Evolutionary conservation across 2,329 filamentous ascomycete species (phyloP).

Genomic region (Thelonectria discophora): DNA sequence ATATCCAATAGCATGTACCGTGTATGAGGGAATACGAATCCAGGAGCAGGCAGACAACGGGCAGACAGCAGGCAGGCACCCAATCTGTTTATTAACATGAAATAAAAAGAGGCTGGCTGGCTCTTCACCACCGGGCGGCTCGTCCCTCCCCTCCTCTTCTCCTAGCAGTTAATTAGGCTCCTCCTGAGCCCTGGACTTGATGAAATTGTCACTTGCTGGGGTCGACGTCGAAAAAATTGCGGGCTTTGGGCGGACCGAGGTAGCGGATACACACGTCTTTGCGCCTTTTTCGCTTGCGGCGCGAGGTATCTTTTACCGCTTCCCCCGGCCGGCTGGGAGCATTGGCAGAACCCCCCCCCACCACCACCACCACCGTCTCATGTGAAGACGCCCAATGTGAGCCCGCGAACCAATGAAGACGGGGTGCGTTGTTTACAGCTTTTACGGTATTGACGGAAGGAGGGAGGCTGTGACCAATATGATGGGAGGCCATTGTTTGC

Average conservation of each 20-base stretch:
- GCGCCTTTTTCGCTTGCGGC: slow-evolving; percentile 6
- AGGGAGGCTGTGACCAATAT: slow-evolving; percentile 9
- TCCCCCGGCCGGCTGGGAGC: slow-evolving; percentile 15
- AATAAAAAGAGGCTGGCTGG: slow-evolving; percentile 13
- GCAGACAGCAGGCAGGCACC: slow-evolving; percentile 10
- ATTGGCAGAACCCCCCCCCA: slow-evolving; percentile 23
- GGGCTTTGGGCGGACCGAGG: slow-evolving; percentile 9
- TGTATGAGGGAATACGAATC: too few species aligned
- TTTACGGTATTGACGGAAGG: slow-evolving; percentile 11
- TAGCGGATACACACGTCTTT: slow-evolving; percentile 15
- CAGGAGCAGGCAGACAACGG: neutral
- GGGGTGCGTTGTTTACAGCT: slow-evolving; percentile 31
- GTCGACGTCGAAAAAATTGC: slow-evolving; percentile 33
- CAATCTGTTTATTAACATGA: slow-evolving; percentile 3
- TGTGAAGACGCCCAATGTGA: slow-evolving; percentile 15
- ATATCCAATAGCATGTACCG: neutral
- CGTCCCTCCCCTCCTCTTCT: neutral
- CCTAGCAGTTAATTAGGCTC: neutral
- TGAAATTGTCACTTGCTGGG: slow-evolving; percentile 37
- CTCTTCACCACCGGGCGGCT: neutral
- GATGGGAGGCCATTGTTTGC: neutral
- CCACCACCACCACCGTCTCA: slow-evolving; percentile 6
- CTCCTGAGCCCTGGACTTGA: slow-evolving; percentile 21
- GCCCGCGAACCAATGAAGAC: slow-evolving; percentile 35
- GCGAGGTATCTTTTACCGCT: slow-evolving; percentile 30